Evolutionary conservation across 441 rosid species (phyloP), one percentile per base, ranked within the genome.

Genomic region (Macaranga tanarius): DNA sequence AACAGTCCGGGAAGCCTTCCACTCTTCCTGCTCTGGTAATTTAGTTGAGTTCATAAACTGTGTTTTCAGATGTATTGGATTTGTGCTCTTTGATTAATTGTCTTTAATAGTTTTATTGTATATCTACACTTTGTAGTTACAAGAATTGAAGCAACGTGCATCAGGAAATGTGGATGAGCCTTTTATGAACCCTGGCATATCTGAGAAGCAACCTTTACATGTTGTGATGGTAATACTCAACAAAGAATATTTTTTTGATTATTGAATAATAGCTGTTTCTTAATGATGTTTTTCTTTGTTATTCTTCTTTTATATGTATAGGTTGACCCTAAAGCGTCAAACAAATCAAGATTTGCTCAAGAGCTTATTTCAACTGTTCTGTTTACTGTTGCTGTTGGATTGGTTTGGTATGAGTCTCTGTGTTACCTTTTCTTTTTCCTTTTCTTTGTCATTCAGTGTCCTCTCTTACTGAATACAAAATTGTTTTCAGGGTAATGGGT

Each of bases 131-230:
- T 52, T 83, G 81, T 79, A 95, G 99, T 85, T 92, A 80, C 91
- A 91, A 91, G 98, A 92, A 65, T 74, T 95, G 80, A 89, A 91
- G 88, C 96, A 92, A 80, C 91, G 96, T 72, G 96, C 91, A 66
- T 81, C 92, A 34, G 93, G 90, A 50, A 85, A 89, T 77, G 54
- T 62, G 26, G 95, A 88, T 65, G 92, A 92, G 80, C 78, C 88
- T 10, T 88, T 90, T 81, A 45, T 88, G 71, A 91, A 84, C 82
- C 95, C 97, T 51, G 99, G 99, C 59, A 73, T 91, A 73, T 95
- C 99, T 59, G 92, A 92, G 82, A 92, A 82, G 87, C 99, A 90
- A 72, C 99, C 99, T 4, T 80, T 95, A 85, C 99, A 95, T 78
- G 99, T 95, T 34, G 79, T 92, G 62, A 89, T 92, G 99, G 98